phyloP scores from a whole-genome alignment of 257 asterid species.

The Nicotiana tabacum region DNA sequence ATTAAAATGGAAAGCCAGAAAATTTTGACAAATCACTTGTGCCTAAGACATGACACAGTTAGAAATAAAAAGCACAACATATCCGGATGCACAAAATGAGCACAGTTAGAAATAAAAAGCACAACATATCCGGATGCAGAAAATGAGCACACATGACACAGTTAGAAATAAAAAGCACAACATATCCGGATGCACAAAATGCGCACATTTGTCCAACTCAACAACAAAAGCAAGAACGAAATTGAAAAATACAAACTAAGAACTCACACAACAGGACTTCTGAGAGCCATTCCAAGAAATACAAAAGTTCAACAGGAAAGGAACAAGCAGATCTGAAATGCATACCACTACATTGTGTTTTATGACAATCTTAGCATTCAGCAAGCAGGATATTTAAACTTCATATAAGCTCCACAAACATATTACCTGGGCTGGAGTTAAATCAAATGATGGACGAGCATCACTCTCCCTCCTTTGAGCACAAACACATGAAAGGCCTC shows the following conservation, averaged over 20 bases:
- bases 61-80: background rate
- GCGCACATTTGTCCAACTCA: background rate
- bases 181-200: background rate
- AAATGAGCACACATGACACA: background rate
- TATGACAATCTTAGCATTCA: background rate
- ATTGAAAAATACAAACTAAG: background rate
- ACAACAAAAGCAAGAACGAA: conserved; percentile 1
- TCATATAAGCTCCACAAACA: conserved; percentile 5
- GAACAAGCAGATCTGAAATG: background rate
- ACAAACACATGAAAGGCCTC: conserved; percentile 96
- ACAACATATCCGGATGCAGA: background rate
- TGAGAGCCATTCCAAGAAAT: background rate
- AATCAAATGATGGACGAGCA: conserved; percentile 85
- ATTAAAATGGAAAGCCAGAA: background rate
- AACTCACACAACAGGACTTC: background rate
- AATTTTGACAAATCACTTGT: background rate
- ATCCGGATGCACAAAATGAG: background rate
- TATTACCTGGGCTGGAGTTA: conserved; percentile 81
- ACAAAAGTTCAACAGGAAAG: background rate
- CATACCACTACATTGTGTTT: background rate
- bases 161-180: background rate
- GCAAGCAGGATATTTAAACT: background rate
- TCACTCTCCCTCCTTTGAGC: conserved; percentile 92
- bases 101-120: background rate
- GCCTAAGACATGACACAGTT: background rate